These are phyloP conservation scores for Gaertneriomyces sp. DNA, from an alignment of 192 early-diverging fungal species.

Conservation along the genomic window DNA sequence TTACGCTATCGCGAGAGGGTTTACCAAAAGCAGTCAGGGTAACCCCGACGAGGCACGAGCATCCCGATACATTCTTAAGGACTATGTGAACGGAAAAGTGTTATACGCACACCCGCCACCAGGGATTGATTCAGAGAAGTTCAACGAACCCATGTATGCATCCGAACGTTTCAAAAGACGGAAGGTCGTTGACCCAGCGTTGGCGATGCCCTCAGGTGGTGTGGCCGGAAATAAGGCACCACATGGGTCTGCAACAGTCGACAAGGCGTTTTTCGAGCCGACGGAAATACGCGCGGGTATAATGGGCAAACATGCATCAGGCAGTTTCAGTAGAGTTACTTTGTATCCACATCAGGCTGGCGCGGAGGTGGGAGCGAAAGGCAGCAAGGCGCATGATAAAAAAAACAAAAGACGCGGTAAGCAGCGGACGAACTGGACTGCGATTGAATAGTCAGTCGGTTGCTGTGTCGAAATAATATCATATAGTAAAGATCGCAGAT, in stretches of 20 bases:
- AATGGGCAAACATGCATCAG: slow-evolving; percentile 35
- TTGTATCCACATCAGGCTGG: slow-evolving; percentile 59
- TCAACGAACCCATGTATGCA: slow-evolving; percentile 82
- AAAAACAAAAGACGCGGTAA: slow-evolving; percentile 78
- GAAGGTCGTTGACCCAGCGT: background rate
- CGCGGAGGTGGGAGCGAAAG: slow-evolving; percentile 34
- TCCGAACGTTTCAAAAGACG: slow-evolving; percentile 47
- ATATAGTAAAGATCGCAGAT: too few relatives aligned
- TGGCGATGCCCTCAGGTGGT: slow-evolving; percentile 33
- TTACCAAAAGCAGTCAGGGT: slow-evolving; percentile 86
- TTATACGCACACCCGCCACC: slow-evolving; percentile 84
- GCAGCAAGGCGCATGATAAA: slow-evolving; percentile 61
- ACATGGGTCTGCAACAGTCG: slow-evolving; percentile 1
- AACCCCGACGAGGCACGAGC: slow-evolving; percentile 98
- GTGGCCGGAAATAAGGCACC: background rate
- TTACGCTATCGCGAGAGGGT: slow-evolving; percentile 90
- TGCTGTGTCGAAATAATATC: background rate
- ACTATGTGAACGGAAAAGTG: slow-evolving; percentile 93
- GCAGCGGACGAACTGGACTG: slow-evolving; percentile 52
- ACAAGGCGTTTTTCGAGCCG: slow-evolving; percentile 13
- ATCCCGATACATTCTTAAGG: slow-evolving; percentile 94
- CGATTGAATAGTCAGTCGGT: background rate
- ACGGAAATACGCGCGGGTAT: slow-evolving; percentile 28
- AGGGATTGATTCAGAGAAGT: slow-evolving; percentile 55
- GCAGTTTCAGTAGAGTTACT: slow-evolving; percentile 50